Evolutionary conservation across 805 yeast genomes (phyloP).

Genomic region (Candida nitratophila): DNA sequence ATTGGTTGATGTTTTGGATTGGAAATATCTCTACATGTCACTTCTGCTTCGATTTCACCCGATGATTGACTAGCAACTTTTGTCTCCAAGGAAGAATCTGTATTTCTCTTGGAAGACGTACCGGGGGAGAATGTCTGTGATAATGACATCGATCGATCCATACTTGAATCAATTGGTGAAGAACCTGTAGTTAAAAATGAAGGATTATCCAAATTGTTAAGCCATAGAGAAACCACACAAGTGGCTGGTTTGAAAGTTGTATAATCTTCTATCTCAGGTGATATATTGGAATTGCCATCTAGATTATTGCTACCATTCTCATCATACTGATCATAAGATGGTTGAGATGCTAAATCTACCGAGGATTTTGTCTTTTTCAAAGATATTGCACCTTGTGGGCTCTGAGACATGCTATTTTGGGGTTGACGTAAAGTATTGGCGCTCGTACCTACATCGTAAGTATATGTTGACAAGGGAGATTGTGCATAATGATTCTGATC

Average conservation of each 20-base stretch:
- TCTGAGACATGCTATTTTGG: not conserved
- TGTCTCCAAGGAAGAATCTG: not conserved
- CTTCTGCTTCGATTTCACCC: conserved; percentile 12
- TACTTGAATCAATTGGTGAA: not conserved
- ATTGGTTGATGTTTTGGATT: conserved; percentile 14
- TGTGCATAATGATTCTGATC: not conserved
- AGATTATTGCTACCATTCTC: not conserved
- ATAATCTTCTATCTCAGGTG: not conserved
- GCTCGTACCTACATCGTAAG: too few species aligned
- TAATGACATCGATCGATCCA: not conserved
- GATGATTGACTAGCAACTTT: not conserved
- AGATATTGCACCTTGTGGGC: not conserved
- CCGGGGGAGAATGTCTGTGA: not conserved
- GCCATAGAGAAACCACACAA: conserved; percentile 20
- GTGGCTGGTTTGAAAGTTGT: conserved; percentile 22
- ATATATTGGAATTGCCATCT: not conserved
- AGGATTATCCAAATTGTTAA: conserved; percentile 20
- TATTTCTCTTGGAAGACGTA: not conserved
- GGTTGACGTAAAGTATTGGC: too few species aligned
- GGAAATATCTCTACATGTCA: conserved; percentile 4
- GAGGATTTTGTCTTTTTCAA: conserved; percentile 15
- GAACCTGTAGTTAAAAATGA: not conserved
- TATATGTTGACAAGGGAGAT: not conserved
- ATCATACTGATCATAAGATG: not conserved
- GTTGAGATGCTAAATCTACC: conserved; percentile 4